Conservation (phyloP, 2,329 filamentous ascomycete species). For the Pseudopithomyces chartarum region DNA sequence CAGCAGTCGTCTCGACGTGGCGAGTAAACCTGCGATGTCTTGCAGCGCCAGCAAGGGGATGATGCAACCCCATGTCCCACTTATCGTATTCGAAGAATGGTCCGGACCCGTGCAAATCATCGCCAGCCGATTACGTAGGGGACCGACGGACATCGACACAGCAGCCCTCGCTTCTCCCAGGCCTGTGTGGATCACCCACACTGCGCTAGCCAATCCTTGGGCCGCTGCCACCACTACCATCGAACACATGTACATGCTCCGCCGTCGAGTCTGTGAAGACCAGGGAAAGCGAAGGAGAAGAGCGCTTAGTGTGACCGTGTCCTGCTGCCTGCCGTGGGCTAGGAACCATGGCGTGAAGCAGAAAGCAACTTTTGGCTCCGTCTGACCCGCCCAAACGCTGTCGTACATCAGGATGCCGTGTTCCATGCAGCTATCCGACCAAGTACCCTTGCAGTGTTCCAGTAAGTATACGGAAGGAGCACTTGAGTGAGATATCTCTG, state of each 20-base stretch:
- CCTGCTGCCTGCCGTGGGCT: constrained; percentile 1
- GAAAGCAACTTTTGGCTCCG: constrained; percentile 14
- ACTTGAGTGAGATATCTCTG: constrained; percentile 5
- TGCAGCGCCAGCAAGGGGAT: constrained; percentile 28
- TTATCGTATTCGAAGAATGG: constrained; percentile 24
- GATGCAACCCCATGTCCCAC: constrained; percentile 19
- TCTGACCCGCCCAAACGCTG: constrained; percentile 15
- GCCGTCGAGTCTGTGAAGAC: not conserved
- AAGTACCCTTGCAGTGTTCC: constrained; percentile 10
- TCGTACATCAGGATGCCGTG: constrained; percentile 23
- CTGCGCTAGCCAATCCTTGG: not conserved
- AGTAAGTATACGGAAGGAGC: not conserved
- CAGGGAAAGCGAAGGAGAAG: constrained; percentile 23
- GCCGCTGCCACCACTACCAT: not conserved
- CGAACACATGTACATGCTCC: not conserved
- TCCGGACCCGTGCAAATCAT: constrained; percentile 21
- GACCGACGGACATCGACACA: constrained; percentile 8
- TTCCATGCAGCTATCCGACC: constrained; percentile 22
- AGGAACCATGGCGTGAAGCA: constrained; percentile 7
- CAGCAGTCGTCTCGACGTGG: constrained; percentile 12
- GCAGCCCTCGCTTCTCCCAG: not conserved
- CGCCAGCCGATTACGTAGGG: constrained; percentile 26
- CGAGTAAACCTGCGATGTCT: constrained; percentile 23
- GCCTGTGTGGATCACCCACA: not conserved
- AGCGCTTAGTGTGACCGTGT: constrained; percentile 25